Percentiles rank a stretch among this genome's conserved stretches.
These are phyloP conservation scores for Lactarius deliciosus DNA, from an alignment of 768 basidiomycete species.

Conservation along the genomic window DNA sequence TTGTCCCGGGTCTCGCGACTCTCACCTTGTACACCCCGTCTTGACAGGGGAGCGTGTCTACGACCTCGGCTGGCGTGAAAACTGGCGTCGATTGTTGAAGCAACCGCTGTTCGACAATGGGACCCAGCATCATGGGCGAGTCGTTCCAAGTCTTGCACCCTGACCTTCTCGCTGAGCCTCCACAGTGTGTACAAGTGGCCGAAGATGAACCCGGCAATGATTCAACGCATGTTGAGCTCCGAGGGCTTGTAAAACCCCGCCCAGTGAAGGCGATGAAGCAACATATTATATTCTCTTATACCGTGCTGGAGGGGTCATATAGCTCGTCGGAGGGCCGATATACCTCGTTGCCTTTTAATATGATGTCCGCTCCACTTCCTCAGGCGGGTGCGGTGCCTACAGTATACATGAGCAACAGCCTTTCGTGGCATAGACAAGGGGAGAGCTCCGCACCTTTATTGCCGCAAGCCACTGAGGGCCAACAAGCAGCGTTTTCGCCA, in stretches of 20 bases:
- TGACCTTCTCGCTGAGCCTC: background rate
- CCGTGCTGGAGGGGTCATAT: background rate
- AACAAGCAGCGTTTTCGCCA: slow-evolving; percentile 48
- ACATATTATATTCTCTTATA: background rate
- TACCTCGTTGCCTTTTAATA: background rate
- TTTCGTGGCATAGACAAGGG: background rate
- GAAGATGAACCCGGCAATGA: slow-evolving; percentile 28
- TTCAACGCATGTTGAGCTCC: slow-evolving; percentile 23
- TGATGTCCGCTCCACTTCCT: background rate
- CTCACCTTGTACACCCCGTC: slow-evolving; percentile 18
- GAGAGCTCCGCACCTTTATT: slow-evolving; percentile 45
- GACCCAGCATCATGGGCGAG: slow-evolving; percentile 8
- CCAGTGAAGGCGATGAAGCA: background rate
- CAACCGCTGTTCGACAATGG: slow-evolving; percentile 19
- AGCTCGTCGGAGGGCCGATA: background rate
- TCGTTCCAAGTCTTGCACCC: background rate
- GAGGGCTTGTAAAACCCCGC: background rate
- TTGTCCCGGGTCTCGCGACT: background rate
- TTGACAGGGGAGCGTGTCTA: slow-evolving; percentile 23
- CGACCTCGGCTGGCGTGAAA: slow-evolving; percentile 30
- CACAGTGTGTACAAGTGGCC: slow-evolving; percentile 27
- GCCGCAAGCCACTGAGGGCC: slow-evolving; percentile 54
- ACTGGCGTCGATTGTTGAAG: slow-evolving; percentile 25
- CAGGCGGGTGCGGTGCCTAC: slow-evolving; percentile 15
- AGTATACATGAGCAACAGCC: background rate